These are phyloP conservation scores for Penicillium verrucosum DNA, from an alignment of 2,329 filamentous ascomycete species.

Conservation along the genomic window DNA sequence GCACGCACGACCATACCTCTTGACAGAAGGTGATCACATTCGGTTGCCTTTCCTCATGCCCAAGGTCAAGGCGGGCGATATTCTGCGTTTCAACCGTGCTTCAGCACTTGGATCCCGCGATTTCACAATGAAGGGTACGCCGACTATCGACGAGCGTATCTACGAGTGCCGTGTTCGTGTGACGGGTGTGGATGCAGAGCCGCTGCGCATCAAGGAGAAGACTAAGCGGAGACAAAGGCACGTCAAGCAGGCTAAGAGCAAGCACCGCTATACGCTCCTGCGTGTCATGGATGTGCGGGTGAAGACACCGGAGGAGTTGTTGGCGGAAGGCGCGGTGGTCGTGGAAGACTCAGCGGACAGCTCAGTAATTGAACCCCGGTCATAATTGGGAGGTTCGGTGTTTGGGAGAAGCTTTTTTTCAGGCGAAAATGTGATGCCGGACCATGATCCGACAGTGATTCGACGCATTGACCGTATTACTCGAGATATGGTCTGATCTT, in stretches of 20 bases:
- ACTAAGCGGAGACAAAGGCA: conserved; percentile 70
- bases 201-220: conserved; percentile 73
- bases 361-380: conserved; percentile 25
- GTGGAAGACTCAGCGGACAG: conserved; percentile 28
- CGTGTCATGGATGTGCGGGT: conserved; percentile 78
- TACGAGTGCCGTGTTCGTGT: conserved; percentile 85
- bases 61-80: conserved; percentile 72
- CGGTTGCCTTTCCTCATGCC: conserved; percentile 79
- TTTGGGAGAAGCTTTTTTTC: not conserved
- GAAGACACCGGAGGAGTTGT: conserved; percentile 54
- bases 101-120: conserved; percentile 79
- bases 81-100: conserved; percentile 83
- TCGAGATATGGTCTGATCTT: not conserved
- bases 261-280: conserved; percentile 85
- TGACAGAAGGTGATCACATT: conserved; percentile 64
- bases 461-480: not conserved
- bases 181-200: conserved; percentile 77
- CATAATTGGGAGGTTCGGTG: conserved; percentile 2
- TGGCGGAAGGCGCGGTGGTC: conserved; percentile 42
- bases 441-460: not conserved
- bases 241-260: conserved; percentile 75
- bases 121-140: conserved; percentile 77
- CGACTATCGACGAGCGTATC: conserved; percentile 78
- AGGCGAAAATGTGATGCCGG: conserved; percentile 1
- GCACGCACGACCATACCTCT: conserved; percentile 49